Conservation (phyloP, 768 basidiomycete species). For the Coprinellus micaceus region DNA sequence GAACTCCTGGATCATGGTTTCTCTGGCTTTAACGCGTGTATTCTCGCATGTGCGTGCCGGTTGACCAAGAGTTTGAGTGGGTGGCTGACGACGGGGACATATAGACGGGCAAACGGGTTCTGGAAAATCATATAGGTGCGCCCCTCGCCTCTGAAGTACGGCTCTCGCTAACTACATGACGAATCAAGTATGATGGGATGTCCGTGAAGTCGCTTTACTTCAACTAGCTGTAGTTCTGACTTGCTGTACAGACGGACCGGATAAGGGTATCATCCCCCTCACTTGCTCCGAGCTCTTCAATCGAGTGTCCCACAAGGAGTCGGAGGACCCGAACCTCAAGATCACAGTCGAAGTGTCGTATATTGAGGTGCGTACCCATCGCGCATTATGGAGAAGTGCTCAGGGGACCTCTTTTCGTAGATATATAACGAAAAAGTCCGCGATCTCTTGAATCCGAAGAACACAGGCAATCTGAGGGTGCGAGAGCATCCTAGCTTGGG, state of each 20-base stretch:
- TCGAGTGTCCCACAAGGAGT: slow-evolving; percentile 66
- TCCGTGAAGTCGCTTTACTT: slow-evolving; percentile 39
- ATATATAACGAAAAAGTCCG: slow-evolving; percentile 98
- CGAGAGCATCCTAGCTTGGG: slow-evolving; percentile 95
- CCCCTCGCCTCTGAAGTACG: slow-evolving; percentile 1
- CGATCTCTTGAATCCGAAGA: slow-evolving; percentile 95
- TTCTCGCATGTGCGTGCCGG: slow-evolving; percentile 88
- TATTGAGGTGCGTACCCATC: slow-evolving; percentile 64
- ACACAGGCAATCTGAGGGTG: slow-evolving; percentile 91
- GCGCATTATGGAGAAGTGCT: background rate
- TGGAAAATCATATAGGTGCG: slow-evolving; percentile 88
- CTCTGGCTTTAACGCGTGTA: slow-evolving; percentile 96
- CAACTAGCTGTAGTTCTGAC: background rate
- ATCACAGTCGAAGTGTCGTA: slow-evolving; percentile 98
- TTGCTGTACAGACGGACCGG: slow-evolving; percentile 65
- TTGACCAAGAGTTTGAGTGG: background rate
- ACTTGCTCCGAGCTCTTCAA: slow-evolving; percentile 91
- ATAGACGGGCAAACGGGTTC: slow-evolving; percentile 86
- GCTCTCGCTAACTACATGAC: slow-evolving; percentile 6
- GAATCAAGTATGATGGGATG: slow-evolving; percentile 87
- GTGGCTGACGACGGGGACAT: slow-evolving; percentile 10
- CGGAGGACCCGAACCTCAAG: slow-evolving; percentile 60
- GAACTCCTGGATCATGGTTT: slow-evolving; percentile 95
- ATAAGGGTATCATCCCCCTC: slow-evolving; percentile 97
- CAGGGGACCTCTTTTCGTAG: slow-evolving; percentile 31